Evolutionary conservation across 257 asterid genomes (phyloP).

Genomic region (Phtheirospermum japonicum): DNA sequence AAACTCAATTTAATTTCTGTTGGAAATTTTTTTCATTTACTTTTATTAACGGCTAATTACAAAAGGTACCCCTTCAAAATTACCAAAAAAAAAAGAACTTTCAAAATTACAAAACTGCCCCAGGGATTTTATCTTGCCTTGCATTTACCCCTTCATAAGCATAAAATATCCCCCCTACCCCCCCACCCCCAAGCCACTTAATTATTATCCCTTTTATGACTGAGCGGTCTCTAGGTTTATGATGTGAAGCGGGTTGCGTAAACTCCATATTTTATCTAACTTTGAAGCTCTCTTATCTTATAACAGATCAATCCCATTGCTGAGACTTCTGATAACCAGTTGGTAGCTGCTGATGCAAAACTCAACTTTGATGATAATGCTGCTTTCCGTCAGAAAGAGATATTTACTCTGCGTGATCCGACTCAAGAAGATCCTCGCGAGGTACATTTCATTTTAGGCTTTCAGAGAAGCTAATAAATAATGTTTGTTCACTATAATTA

Average conservation of each 20-base stretch:
- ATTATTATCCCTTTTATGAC: too few relatives aligned
- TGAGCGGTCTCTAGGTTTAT: slow-evolving; percentile 1
- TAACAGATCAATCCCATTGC: slow-evolving; percentile 92
- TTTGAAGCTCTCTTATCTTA: slow-evolving; percentile 19
- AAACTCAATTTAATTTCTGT: slow-evolving; percentile 16
- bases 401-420: slow-evolving; percentile 83
- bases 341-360: slow-evolving; percentile 99
- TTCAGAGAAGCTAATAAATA: slow-evolving; percentile 10
- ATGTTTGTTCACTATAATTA: slow-evolving; percentile 4
- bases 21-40: not conserved
- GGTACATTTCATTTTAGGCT: slow-evolving; percentile 34
- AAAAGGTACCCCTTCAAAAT: too few relatives aligned
- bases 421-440: slow-evolving; percentile 98
- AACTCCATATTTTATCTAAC: slow-evolving; percentile 20
- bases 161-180: too few relatives aligned
- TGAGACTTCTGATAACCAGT: slow-evolving; percentile 82
- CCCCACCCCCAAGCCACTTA: too few relatives aligned
- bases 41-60: not conserved
- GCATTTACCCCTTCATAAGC: too few relatives aligned
- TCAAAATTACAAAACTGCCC: too few relatives aligned
- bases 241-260: slow-evolving; percentile 16
- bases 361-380: slow-evolving; percentile 98
- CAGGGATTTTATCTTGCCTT: too few relatives aligned
- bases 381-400: slow-evolving; percentile 82
- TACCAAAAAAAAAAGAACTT: too few relatives aligned